Percentiles rank a stretch among this genome's conserved stretches.
These are phyloP conservation scores for Penicillium oxalicum DNA, from an alignment of 2,329 filamentous ascomycete species.

Conservation along the genomic window DNA sequence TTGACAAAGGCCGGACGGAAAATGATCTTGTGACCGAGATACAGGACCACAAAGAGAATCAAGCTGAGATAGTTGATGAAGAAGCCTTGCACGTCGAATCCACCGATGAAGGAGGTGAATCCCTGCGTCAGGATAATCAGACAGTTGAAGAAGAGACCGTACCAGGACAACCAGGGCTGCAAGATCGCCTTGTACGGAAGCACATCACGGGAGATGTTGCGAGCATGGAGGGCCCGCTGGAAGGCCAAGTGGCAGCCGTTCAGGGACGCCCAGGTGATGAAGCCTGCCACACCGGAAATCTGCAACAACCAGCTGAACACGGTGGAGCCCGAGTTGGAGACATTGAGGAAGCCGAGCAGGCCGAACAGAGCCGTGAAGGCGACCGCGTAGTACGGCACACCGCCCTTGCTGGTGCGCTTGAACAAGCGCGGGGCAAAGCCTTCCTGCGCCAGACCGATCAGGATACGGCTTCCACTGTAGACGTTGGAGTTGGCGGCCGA, in stretches of 20 bases:
- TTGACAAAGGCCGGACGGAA: constrained; percentile 34
- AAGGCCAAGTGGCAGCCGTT: constrained; percentile 58
- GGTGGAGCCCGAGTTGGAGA: constrained; percentile 54
- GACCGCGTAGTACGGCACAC: constrained; percentile 41
- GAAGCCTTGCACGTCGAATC: constrained; percentile 54
- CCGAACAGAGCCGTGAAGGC: constrained; percentile 47
- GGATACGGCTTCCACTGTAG: constrained; percentile 54
- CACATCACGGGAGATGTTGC: constrained; percentile 52
- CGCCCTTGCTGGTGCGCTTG: constrained; percentile 35
- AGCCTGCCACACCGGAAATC: constrained; percentile 30
- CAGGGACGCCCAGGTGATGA: constrained; percentile 32
- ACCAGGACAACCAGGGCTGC: constrained; percentile 60
- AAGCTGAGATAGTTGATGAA: constrained; percentile 61
- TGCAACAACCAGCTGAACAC: constrained; percentile 47
- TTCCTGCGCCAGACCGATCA: constrained; percentile 57
- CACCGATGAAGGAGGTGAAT: constrained; percentile 58
- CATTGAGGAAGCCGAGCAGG: constrained; percentile 63
- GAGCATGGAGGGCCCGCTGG: constrained; percentile 51
- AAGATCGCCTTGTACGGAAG: constrained; percentile 58
- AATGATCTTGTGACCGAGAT: constrained; percentile 53
- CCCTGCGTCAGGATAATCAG: constrained; percentile 62
- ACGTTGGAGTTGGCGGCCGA: constrained; percentile 39
- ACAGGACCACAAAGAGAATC: constrained; percentile 56
- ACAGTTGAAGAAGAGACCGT: constrained; percentile 59
- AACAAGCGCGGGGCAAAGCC: constrained; percentile 40